A percentile compares a stretch with the other conserved stretches of the same genome.
phyloP scores from a whole-genome alignment of 257 asterid species.

The Scutellaria minor region DNA sequence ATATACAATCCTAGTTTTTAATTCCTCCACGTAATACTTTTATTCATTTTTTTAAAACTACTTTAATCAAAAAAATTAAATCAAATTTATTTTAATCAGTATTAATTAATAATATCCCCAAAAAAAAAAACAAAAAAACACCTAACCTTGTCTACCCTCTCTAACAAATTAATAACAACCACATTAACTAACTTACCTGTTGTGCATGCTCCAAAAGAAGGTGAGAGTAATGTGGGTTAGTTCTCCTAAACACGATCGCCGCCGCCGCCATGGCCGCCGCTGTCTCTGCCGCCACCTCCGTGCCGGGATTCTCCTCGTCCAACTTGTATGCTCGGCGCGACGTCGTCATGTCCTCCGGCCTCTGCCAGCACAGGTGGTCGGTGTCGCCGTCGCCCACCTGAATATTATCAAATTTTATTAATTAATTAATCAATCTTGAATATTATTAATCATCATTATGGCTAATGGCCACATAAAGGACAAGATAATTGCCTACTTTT shows the following conservation, averaged over 20 bases:
- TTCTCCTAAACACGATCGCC: constrained; percentile 59
- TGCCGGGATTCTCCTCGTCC: constrained; percentile 61
- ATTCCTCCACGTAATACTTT: constrained; percentile 4
- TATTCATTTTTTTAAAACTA: background rate
- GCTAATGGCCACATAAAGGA: constrained; percentile 30
- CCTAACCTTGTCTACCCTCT: constrained; percentile 33
- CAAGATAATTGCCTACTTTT: constrained; percentile 33
- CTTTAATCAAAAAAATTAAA: constrained; percentile 6
- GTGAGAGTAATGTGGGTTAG: constrained; percentile 69
- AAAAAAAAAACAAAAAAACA: background rate
- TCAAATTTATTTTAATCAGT: constrained; percentile 28
- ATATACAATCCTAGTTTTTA: constrained; percentile 9
- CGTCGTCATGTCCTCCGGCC: constrained; percentile 81
- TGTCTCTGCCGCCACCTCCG: constrained; percentile 73
- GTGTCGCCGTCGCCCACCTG: constrained; percentile 84
- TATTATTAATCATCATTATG: background rate
- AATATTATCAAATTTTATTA: background rate
- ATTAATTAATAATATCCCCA: constrained; percentile 9
- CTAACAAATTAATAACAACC: constrained; percentile 39
- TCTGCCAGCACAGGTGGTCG: constrained; percentile 78
- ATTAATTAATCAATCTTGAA: background rate
- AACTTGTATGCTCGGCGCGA: constrained; percentile 70
- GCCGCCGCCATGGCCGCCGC: constrained; percentile 84
- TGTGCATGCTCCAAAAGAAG: constrained; percentile 70
- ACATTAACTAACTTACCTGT: constrained; percentile 56